Percentiles rank a stretch among this genome's conserved stretches.
Evolutionary conservation across 257 asterid genomes (phyloP).

Genomic region (Forsythia suspensa): DNA sequence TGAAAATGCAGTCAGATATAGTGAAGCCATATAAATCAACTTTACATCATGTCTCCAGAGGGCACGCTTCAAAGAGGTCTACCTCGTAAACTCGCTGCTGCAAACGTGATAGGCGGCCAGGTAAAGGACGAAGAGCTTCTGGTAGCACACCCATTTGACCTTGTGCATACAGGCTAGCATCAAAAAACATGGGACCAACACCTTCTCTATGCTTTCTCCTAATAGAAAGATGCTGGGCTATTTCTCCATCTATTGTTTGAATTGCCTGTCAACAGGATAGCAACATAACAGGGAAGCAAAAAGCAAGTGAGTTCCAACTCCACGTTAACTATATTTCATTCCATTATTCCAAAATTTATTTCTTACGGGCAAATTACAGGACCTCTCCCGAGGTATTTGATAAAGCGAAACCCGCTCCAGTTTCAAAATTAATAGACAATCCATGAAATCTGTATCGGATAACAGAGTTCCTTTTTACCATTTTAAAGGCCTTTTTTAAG

Average conservation of each 20-base stretch:
- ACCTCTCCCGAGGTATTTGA: background rate
- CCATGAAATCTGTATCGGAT: background rate
- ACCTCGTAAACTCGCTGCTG: slow-evolving; percentile 99
- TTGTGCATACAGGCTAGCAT: slow-evolving; percentile 64
- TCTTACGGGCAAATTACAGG: background rate
- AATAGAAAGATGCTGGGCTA: slow-evolving; percentile 70
- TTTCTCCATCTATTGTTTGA: slow-evolving; percentile 89
- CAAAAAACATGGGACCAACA: slow-evolving; percentile 69
- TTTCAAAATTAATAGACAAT: background rate
- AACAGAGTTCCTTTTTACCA: background rate
- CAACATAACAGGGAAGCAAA: slow-evolving; percentile 9
- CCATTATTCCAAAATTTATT: background rate
- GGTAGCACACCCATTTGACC: slow-evolving; percentile 79
- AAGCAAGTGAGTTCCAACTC: slow-evolving; percentile 4
- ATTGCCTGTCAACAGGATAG: slow-evolving; percentile 58
- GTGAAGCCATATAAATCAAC: slow-evolving; percentile 10
- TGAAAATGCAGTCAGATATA: slow-evolving; percentile 18
- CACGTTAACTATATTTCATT: background rate
- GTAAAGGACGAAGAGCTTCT: slow-evolving; percentile 95
- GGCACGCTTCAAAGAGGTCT: slow-evolving; percentile 18
- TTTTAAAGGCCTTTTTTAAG: background rate
- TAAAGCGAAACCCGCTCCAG: background rate
- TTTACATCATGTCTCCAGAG: slow-evolving; percentile 7
- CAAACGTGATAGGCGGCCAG: slow-evolving; percentile 84
- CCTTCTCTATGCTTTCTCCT: slow-evolving; percentile 86